These are phyloP conservation scores for Micractinium sp. DNA, from an alignment of 139 green algal species.

Conservation along the genomic window DNA sequence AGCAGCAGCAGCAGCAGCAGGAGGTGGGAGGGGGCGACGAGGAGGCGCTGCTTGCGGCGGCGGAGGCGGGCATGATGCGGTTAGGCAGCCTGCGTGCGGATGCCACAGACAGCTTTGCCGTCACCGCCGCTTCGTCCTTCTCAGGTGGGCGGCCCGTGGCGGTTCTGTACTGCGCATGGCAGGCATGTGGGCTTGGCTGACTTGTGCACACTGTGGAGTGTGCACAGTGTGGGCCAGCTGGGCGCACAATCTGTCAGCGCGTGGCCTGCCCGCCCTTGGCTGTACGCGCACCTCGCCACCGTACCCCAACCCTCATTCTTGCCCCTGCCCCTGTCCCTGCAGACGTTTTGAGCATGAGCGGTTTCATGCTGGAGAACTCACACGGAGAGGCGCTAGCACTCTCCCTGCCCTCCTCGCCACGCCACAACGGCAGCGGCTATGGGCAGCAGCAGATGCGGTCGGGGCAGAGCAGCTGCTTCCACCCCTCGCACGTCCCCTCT, in stretches of 20 bases:
- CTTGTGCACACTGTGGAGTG: neutral
- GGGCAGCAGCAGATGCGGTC: neutral
- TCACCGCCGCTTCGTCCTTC: constrained; percentile 27
- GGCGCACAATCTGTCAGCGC: neutral
- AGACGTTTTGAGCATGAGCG: constrained; percentile 11
- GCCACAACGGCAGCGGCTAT: neutral
- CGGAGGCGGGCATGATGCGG: neutral
- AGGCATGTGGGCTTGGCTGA: neutral
- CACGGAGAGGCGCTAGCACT: neutral
- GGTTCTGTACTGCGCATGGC: neutral
- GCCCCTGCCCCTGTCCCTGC: neutral
- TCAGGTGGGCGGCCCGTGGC: neutral
- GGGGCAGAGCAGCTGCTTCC: constrained; percentile 2
- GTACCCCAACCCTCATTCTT: neutral
- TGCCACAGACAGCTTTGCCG: neutral
- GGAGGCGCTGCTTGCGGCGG: neutral
- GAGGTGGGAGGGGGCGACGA: neutral
- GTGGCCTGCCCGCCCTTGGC: neutral
- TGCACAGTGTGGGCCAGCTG: neutral
- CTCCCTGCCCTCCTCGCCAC: constrained; percentile 7
- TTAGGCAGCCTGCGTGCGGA: neutral
- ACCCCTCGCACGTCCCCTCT: neutral
- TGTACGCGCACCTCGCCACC: neutral
- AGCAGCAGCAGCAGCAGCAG: neutral
- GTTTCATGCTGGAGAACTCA: constrained; percentile 24